phyloP scores from a whole-genome alignment of 768 basidiomycete genomes.

The Brasilioporus rufonigricans region DNA sequence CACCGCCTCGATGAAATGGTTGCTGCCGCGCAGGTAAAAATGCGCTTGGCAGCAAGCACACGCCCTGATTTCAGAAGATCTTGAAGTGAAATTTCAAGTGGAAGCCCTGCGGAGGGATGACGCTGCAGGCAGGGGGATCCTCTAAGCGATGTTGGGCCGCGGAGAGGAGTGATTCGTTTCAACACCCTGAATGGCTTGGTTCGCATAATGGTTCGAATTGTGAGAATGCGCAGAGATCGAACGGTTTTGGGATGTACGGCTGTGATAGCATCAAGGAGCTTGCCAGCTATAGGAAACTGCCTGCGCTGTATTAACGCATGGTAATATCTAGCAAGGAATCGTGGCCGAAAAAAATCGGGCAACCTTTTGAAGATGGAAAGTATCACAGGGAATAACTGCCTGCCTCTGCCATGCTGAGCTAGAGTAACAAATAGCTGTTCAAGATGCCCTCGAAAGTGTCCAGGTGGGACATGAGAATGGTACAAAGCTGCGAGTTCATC shows the following conservation, averaged over 20 bases:
- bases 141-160: conserved; percentile 10
- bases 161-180: conserved; percentile 1
- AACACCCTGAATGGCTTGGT: conserved; percentile 8
- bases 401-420: conserved; percentile 39
- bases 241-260: conserved; percentile 10
- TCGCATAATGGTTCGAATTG: conserved; percentile 5
- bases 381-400: conserved; percentile 38
- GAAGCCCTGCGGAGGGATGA: conserved; percentile 1
- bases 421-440: conserved; percentile 42
- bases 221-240: conserved; percentile 6
- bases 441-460: conserved; percentile 42
- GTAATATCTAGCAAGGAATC: conserved; percentile 38
- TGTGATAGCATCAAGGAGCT: conserved; percentile 27
- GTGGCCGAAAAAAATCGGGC: conserved; percentile 39
- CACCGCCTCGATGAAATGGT: conserved; percentile 31
- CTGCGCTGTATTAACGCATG: conserved; percentile 40
- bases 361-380: conserved; percentile 35
- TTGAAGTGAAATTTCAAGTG: conserved; percentile 20
- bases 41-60: conserved; percentile 41
- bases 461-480: conserved; percentile 29
- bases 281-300: conserved; percentile 36
- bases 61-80: conserved; percentile 35
- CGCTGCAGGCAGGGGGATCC: conserved; percentile 18
- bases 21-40: conserved; percentile 34
- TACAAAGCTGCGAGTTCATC: conserved; percentile 39